Conservation (phyloP, 306 rosid species). For the Gynostemma pentaphyllum region DNA sequence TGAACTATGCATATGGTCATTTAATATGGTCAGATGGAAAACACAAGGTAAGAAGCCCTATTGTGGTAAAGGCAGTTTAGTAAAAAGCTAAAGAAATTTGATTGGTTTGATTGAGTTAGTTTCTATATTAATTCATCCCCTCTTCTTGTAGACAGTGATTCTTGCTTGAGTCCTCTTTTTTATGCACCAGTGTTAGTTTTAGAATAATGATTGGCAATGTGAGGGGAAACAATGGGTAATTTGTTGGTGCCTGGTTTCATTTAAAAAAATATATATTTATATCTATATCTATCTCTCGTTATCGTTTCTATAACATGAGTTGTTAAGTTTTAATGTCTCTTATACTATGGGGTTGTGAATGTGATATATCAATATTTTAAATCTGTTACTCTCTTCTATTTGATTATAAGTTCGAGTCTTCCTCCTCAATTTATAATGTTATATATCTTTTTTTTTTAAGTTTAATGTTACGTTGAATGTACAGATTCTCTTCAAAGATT, state of each 20-base stretch:
- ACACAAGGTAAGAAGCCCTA: slow-evolving; percentile 65
- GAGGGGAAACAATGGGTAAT: background rate
- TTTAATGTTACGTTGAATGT: no score
- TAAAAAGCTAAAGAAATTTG: background rate
- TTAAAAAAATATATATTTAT: no score
- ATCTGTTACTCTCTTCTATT: no score
- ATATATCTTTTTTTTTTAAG: no score
- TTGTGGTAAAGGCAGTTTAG: slow-evolving; percentile 49
- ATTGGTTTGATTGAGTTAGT: background rate
- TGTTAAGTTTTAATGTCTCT: no score
- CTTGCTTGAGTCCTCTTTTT: background rate
- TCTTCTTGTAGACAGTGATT: background rate
- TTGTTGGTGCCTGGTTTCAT: background rate
- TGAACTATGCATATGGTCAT: slow-evolving; percentile 52
- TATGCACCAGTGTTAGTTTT: background rate
- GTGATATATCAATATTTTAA: no score
- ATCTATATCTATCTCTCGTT: no score
- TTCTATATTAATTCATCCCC: background rate
- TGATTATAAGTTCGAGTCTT: no score
- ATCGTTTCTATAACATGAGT: no score
- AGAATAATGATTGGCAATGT: background rate
- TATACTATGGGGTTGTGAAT: no score
- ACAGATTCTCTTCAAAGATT: no score
- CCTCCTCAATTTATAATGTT: no score
- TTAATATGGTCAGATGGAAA: slow-evolving; percentile 73